Evolutionary conservation across 2,329 filamentous ascomycete species (phyloP).

Genomic region (Hymenoscyphus fraxineus): DNA sequence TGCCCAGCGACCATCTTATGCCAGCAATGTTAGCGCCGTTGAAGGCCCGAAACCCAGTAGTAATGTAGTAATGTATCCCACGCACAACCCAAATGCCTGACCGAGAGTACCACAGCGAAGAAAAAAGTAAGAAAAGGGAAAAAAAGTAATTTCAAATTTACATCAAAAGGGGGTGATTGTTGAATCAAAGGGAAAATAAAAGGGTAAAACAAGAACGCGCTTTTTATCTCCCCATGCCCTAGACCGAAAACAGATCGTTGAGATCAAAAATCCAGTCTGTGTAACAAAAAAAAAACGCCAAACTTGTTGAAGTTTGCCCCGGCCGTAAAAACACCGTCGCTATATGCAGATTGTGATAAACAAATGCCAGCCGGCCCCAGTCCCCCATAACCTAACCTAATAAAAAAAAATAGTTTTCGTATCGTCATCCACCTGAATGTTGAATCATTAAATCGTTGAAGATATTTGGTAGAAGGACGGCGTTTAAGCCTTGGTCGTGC

Average conservation of each 20-base stretch:
- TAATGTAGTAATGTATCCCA: no score
- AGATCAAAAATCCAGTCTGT: not conserved
- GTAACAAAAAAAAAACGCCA: slow-evolving; percentile 6
- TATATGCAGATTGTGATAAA: slow-evolving; percentile 28
- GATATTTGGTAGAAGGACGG: slow-evolving; percentile 12
- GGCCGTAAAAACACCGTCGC: slow-evolving; percentile 10
- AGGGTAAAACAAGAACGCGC: not conserved
- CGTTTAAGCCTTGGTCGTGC: slow-evolving; percentile 2
- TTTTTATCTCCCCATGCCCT: not conserved
- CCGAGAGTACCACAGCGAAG: no score
- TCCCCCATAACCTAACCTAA: slow-evolving; percentile 4
- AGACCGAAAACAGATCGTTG: slow-evolving; percentile 4
- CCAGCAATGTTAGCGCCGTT: no score
- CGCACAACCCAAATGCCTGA: no score
- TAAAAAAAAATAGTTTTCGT: slow-evolving; percentile 13
- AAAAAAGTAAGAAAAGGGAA: no score
- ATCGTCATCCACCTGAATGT: slow-evolving; percentile 25
- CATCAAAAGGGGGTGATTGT: not conserved
- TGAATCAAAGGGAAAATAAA: not conserved
- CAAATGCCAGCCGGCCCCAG: slow-evolving; percentile 9
- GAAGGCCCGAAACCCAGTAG: no score
- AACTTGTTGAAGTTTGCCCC: slow-evolving; percentile 12
- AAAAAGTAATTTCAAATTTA: no score
- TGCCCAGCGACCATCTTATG: no score
- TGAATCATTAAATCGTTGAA: slow-evolving; percentile 33